phyloP scores from a whole-genome alignment of 129 eudicot species.

The Centella asiatica region DNA sequence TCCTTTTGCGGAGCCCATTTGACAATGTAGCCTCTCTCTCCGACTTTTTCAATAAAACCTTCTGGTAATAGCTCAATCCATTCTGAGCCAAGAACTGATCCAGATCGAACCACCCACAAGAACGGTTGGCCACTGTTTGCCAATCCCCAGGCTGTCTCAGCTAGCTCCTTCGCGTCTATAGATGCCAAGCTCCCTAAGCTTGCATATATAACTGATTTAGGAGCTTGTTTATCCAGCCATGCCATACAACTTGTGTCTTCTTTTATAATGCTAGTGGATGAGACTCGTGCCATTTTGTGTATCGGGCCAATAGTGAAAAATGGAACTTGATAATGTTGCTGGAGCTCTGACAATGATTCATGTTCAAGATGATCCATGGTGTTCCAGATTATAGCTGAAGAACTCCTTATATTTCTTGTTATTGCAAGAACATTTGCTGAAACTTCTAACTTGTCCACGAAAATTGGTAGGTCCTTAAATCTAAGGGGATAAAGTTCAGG shows the following conservation, averaged over 20 bases:
- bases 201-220: slow-evolving; percentile 21
- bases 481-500: slow-evolving; percentile 12
- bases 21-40: slow-evolving; percentile 16
- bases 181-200: slow-evolving; percentile 26
- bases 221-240: slow-evolving; percentile 30
- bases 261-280: slow-evolving; percentile 15
- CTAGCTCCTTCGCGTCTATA: slow-evolving; percentile 12
- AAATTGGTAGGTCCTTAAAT: slow-evolving; percentile 13
- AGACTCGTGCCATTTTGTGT: slow-evolving; percentile 16
- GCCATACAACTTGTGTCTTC: slow-evolving; percentile 19
- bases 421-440: not conserved
- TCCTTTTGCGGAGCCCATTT: slow-evolving; percentile 27
- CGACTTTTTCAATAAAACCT: slow-evolving; percentile 3
- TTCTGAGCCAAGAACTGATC: slow-evolving; percentile 15
- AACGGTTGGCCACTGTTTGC: slow-evolving; percentile 29
- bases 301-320: slow-evolving; percentile 28
- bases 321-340: slow-evolving; percentile 17
- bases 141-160: slow-evolving; percentile 28
- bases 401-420: not conserved
- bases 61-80: slow-evolving; percentile 18
- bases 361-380: slow-evolving; percentile 16
- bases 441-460: not conserved
- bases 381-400: slow-evolving; percentile 24
- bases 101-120: slow-evolving; percentile 31
- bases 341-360: slow-evolving; percentile 14